These are phyloP conservation scores for Fraxinus velutina DNA, from an alignment of 305 asterid species.

Conservation along the genomic window DNA sequence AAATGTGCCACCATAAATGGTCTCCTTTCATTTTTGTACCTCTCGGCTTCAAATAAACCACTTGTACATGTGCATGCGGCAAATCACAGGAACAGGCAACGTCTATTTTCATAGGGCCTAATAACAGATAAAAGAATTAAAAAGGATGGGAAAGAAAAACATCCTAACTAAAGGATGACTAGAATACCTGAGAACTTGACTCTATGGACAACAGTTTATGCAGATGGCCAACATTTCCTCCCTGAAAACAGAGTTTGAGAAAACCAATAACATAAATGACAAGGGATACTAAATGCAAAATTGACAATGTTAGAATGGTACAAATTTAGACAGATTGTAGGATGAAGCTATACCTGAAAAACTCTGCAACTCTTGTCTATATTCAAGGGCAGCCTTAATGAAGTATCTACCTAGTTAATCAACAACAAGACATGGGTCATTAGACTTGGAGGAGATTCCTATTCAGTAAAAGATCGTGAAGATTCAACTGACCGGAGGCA, in stretches of 20 bases:
- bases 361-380: conserved; percentile 59
- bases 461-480: conserved; percentile 2
- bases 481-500: conserved; percentile 73
- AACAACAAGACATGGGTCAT: conserved; percentile 16
- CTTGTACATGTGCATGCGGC: background rate
- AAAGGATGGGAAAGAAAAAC: background rate
- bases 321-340: conserved; percentile 13
- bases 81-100: conserved; percentile 15
- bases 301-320: background rate
- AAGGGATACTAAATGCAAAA: conserved; percentile 8
- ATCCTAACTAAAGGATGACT: conserved; percentile 9
- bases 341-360: conserved; percentile 60
- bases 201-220: conserved; percentile 78
- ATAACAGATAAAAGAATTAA: background rate
- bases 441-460: conserved; percentile 1
- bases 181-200: conserved; percentile 94
- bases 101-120: conserved; percentile 10
- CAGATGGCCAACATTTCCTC: conserved; percentile 96
- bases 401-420: conserved; percentile 65
- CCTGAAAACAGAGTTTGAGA: conserved; percentile 54
- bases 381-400: conserved; percentile 59
- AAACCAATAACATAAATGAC: conserved; percentile 4
- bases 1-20: conserved; percentile 6
- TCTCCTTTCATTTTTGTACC: background rate
- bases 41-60: background rate